phyloP scores from a whole-genome alignment of 2,329 filamentous ascomycete genomes.

The Plenodomus tracheiphilus region DNA sequence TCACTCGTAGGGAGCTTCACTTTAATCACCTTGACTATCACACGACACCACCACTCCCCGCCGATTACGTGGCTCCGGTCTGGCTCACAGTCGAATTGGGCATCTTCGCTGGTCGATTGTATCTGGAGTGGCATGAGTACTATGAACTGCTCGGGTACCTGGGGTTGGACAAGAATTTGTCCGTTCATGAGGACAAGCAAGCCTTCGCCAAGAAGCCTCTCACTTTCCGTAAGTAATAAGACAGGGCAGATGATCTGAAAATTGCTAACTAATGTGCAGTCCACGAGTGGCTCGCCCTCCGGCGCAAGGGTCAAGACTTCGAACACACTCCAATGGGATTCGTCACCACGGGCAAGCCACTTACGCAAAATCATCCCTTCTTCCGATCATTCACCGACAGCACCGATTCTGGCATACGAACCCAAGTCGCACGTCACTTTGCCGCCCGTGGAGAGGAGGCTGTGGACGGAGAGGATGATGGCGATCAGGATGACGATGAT shows the following conservation, averaged over 20 bases:
- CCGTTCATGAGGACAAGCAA: constrained; percentile 2
- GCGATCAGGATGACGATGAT: constrained; percentile 16
- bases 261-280: constrained; percentile 32
- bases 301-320: constrained; percentile 61
- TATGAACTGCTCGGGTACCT: constrained; percentile 30
- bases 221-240: constrained; percentile 26
- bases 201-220: constrained; percentile 32
- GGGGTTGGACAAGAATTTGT: constrained; percentile 13
- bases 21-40: constrained; percentile 62
- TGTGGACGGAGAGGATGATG: constrained; percentile 7
- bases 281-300: constrained; percentile 60
- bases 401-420: constrained; percentile 10
- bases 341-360: constrained; percentile 56
- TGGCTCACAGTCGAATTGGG: constrained; percentile 64
- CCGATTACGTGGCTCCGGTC: constrained; percentile 47
- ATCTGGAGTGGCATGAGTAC: constrained; percentile 58
- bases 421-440: constrained; percentile 12
- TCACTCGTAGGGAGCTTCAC: constrained; percentile 62
- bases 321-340: constrained; percentile 64
- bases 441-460: constrained; percentile 5
- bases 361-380: constrained; percentile 56
- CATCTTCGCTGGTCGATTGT: constrained; percentile 63
- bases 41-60: constrained; percentile 53
- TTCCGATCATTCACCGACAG: constrained; percentile 42
- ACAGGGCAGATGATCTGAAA: constrained; percentile 41